phyloP scores from a whole-genome alignment of 2,329 filamentous ascomycete species.

The Arthrinium puccinioides region DNA sequence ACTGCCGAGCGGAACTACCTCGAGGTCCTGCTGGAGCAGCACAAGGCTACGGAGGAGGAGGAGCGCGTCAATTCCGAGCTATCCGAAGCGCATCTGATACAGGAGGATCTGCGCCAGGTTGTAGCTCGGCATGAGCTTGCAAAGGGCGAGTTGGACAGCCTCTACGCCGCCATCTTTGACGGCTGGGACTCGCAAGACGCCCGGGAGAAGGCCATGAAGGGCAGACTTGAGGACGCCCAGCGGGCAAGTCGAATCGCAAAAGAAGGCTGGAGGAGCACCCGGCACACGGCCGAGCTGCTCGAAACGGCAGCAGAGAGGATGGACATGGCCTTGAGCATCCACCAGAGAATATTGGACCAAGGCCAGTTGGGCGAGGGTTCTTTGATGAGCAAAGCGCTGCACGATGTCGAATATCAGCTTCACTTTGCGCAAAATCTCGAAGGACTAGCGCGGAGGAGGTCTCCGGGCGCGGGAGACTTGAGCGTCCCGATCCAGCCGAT shows the following conservation, averaged over 20 bases:
- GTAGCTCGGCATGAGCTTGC: not conserved
- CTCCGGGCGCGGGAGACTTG: too few species aligned
- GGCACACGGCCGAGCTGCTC: too few species aligned
- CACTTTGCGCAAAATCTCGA: not conserved
- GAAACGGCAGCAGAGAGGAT: too few species aligned
- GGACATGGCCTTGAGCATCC: not conserved
- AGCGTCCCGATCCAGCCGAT: too few species aligned
- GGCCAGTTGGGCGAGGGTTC: not conserved
- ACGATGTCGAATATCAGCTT: not conserved
- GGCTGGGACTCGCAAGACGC: too few species aligned
- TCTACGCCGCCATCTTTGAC: too few species aligned
- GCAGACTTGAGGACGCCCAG: too few species aligned
- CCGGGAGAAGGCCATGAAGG: too few species aligned
- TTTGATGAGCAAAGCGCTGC: not conserved
- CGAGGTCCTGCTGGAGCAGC: constrained; percentile 1
- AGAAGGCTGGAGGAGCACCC: too few species aligned
- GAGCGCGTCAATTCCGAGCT: not conserved
- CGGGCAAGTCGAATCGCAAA: too few species aligned
- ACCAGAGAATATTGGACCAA: not conserved
- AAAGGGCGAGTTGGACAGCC: constrained; percentile 1
- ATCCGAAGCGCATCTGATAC: not conserved
- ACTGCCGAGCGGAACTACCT: not conserved
- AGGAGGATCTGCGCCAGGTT: not conserved
- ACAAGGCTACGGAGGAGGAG: constrained; percentile 2
- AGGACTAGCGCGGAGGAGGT: not conserved